phyloP scores from a whole-genome alignment of 2,329 filamentous ascomycete genomes.

The Colletotrichum abscissum region DNA sequence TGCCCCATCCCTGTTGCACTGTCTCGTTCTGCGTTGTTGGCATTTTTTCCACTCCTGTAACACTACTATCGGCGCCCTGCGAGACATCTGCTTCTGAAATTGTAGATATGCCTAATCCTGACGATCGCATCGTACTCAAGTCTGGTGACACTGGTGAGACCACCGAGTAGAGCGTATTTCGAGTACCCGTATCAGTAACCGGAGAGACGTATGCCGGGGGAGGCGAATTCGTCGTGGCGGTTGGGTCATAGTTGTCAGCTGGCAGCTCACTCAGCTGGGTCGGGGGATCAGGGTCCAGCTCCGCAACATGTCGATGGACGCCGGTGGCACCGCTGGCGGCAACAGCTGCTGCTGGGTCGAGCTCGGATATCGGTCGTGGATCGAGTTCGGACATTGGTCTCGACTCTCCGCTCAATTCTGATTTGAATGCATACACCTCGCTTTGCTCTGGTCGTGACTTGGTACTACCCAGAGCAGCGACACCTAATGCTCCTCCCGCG shows the following conservation, averaged over 20 bases:
- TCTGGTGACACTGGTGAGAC: constrained; percentile 26
- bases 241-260: constrained; percentile 26
- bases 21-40: not conserved
- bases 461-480: not conserved
- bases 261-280: constrained; percentile 20
- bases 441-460: not conserved
- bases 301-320: constrained; percentile 5
- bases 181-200: not conserved
- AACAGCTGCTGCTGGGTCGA: constrained; percentile 24
- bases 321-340: not conserved
- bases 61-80: not conserved
- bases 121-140: not conserved
- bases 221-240: not conserved
- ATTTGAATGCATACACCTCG: constrained; percentile 21
- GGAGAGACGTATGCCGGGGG: constrained; percentile 27
- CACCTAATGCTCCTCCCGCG: not conserved
- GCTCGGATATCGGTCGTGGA: constrained; percentile 10
- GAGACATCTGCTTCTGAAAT: not conserved
- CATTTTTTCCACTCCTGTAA: not conserved
- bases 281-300: constrained; percentile 13
- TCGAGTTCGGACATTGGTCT: constrained; percentile 19
- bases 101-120: not conserved
- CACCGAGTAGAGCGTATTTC: constrained; percentile 9
- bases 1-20: constrained; percentile 13
- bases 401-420: constrained; percentile 24